Base-by-base conservation (phyloP, 2,329 filamentous ascomycete species). In the Alternaria metachromatica region DNA sequence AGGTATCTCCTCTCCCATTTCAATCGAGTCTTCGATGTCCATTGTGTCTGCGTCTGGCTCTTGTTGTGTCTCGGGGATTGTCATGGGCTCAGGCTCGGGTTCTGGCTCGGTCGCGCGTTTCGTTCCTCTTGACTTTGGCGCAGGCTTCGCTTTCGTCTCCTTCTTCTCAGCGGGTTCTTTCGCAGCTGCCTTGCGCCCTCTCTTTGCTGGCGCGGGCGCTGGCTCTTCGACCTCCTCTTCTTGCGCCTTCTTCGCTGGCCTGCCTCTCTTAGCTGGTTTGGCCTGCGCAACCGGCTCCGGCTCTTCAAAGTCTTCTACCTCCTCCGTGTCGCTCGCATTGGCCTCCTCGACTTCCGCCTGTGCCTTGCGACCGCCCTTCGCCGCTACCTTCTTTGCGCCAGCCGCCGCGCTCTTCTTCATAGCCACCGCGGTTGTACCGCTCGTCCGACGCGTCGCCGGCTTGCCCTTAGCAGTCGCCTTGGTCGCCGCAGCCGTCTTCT, bases 31-130 rank as follows among this genome's bases (percentile, higher is more conserved):
- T 58, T 80, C 79, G 4, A 78, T 63, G 9, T 82, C 80, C 75
- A 82, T 80, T 0, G 76, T 72, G 46, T 84, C 82, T 20, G 70
- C 75, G 57, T 75, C 72, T 9, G 62, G 68, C 41, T 77, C 77
- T 28, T 70, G 70, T 65, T 85, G 83, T 41, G 83, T 84, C 72
- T 85, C 84, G 2, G 82, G 81, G 23, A 84, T 83, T 2, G 78
- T 78, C 63, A 54, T 68, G 41, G 54, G 60, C 56, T 80, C 71
- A 6, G 76, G 75, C 62, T 81, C 80, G 6, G 76, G 73, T 56
- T 82, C 80, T 13, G 71, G 68, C 26, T 74, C 75, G 3, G 73
- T 69, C 5, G 73, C 78, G 70, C 71, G 77, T 75, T 76, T 77
- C 62, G 68, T 59, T 44, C 72, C 65, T 37, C 71, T 70, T 30